These are phyloP conservation scores for Fusarium pseudocircinatum DNA, from an alignment of 2,329 filamentous ascomycete species.

Conservation along the genomic window DNA sequence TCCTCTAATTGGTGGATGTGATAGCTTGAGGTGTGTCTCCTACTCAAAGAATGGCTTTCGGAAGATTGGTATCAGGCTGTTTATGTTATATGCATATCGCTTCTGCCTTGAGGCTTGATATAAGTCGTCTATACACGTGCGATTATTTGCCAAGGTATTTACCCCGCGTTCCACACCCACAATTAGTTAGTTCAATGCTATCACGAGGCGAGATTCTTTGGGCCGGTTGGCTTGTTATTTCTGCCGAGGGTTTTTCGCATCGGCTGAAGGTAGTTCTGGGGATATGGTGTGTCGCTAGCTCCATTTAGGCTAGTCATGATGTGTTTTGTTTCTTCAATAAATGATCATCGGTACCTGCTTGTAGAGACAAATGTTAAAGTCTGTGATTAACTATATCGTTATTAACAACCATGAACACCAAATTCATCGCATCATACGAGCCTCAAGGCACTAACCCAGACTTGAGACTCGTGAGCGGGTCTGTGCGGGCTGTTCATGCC, in stretches of 20 bases:
- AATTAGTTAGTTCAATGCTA: background rate
- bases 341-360: background rate
- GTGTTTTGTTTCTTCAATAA: background rate
- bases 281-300: background rate
- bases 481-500: background rate
- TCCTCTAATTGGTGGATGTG: background rate
- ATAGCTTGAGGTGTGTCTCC: background rate
- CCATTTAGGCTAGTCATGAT: background rate
- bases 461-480: background rate
- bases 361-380: background rate
- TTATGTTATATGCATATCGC: background rate
- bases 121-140: background rate
- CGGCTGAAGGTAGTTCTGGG: background rate
- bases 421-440: background rate
- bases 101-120: background rate
- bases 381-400: background rate
- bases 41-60: background rate
- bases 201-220: background rate
- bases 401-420: background rate
- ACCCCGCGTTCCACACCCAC: background rate
- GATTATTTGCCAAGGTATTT: background rate
- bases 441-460: background rate
- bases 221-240: background rate
- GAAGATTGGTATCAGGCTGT: background rate
- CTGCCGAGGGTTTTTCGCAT: background rate